A percentile compares a stretch with the other conserved stretches of the same genome.
Evolutionary conservation across 2,329 filamentous ascomycete genomes (phyloP).

Genomic region (Chrysoporthe austroafricana): DNA sequence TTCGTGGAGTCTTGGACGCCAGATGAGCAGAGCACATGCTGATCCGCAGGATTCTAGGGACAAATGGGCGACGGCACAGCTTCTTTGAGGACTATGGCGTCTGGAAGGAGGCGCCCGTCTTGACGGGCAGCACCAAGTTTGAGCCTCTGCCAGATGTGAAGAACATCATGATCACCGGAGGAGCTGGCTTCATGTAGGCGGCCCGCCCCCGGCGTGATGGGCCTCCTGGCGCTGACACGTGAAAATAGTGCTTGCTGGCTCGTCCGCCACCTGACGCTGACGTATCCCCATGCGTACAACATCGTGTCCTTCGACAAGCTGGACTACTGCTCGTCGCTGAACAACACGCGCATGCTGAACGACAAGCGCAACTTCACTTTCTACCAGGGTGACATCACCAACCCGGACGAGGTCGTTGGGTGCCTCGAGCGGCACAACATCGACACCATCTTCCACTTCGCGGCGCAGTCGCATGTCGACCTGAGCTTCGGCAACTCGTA

Average conservation of each 20-base stretch:
- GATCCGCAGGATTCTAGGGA: conserved; percentile 17
- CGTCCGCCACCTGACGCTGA: conserved; percentile 75
- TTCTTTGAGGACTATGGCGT: conserved; percentile 65
- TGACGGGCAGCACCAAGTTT: conserved; percentile 72
- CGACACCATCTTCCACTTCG: conserved; percentile 83
- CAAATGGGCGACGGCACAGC: conserved; percentile 38
- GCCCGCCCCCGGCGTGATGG: conserved; percentile 23
- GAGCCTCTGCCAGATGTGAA: conserved; percentile 69
- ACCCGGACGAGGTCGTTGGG: conserved; percentile 69
- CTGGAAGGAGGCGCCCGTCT: conserved; percentile 73
- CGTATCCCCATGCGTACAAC: conserved; percentile 75
- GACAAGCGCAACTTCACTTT: conserved; percentile 75
- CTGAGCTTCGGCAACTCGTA: conserved; percentile 83
- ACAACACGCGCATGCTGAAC: conserved; percentile 75
- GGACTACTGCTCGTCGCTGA: conserved; percentile 79
- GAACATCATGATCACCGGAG: conserved; percentile 84
- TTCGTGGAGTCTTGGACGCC: background rate
- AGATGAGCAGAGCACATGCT: background rate
- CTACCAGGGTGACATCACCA: conserved; percentile 78
- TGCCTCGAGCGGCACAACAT: conserved; percentile 73
- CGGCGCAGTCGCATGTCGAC: conserved; percentile 84
- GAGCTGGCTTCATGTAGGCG: conserved; percentile 81
- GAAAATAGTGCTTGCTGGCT: conserved; percentile 75
- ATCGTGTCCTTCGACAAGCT: conserved; percentile 84
- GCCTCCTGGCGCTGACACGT: conserved; percentile 25